Conservation (phyloP, 345 rosid genomes). For the Eutrema heterophyllum region DNA sequence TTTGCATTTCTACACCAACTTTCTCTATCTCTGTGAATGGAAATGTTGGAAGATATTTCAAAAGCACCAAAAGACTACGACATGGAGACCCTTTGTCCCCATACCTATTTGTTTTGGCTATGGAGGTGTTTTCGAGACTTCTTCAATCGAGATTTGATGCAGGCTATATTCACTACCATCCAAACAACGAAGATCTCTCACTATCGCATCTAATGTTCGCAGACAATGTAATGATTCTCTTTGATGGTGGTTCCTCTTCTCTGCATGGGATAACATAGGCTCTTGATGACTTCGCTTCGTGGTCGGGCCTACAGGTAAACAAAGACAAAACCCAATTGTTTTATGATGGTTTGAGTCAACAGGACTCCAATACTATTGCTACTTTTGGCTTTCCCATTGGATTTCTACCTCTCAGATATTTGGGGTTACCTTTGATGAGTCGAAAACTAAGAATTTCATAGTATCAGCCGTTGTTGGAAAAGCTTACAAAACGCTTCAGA, state of each 20-base stretch:
- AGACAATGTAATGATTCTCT: background rate
- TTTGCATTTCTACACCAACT: too few relatives aligned
- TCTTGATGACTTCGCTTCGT: background rate
- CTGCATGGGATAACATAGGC: background rate
- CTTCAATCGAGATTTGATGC: background rate
- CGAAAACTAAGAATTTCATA: background rate
- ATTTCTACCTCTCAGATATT: background rate
- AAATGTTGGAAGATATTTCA: background rate
- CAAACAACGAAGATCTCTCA: accelerated
- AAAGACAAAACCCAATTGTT: background rate
- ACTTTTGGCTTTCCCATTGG: background rate
- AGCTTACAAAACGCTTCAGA: background rate
- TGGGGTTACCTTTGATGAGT: background rate
- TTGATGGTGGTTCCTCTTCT: background rate
- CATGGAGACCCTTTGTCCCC: background rate
- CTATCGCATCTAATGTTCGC: background rate
- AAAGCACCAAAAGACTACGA: background rate
- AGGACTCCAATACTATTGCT: background rate
- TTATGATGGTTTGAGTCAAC: too few relatives aligned
- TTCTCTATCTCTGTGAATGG: background rate
- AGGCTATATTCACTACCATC: background rate
- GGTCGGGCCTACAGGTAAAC: background rate
- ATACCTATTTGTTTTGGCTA: background rate
- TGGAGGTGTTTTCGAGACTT: background rate
- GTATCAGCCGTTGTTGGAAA: background rate